phyloP scores from a whole-genome alignment of 2,329 filamentous ascomycete genomes.

The Scedosporium dehoogii region DNA sequence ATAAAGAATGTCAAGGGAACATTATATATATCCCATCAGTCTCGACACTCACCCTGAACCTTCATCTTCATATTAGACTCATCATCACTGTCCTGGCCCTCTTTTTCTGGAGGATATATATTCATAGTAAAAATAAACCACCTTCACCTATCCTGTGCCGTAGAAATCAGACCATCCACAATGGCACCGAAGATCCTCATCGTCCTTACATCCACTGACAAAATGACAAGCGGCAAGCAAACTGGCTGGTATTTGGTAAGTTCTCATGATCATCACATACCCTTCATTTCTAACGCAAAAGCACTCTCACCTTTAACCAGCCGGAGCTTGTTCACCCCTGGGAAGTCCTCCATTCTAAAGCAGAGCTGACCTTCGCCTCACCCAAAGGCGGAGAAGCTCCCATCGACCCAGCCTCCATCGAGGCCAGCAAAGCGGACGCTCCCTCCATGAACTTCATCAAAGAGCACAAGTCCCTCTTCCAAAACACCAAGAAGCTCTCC shows the following conservation, averaged over 20 bases:
- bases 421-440: slow-evolving; percentile 42
- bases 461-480: slow-evolving; percentile 49
- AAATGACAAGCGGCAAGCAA: slow-evolving; percentile 37
- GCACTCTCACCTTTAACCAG: slow-evolving; percentile 18
- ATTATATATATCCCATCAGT: no score
- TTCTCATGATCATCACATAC: not conserved
- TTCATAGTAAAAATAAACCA: not conserved
- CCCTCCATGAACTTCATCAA: slow-evolving; percentile 44
- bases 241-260: slow-evolving; percentile 64
- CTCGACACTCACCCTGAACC: no score
- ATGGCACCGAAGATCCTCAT: slow-evolving; percentile 57
- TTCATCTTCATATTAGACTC: no score
- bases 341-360: slow-evolving; percentile 43
- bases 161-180: slow-evolving; percentile 9
- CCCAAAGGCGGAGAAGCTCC: slow-evolving; percentile 52
- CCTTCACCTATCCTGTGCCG: not conserved
- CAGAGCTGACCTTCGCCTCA: slow-evolving; percentile 48
- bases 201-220: slow-evolving; percentile 55
- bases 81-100: no score
- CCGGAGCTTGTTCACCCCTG: slow-evolving; percentile 58
- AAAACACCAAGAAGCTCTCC: slow-evolving; percentile 48
- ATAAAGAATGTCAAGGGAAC: no score
- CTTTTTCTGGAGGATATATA: not conserved
- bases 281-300: not conserved
- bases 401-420: slow-evolving; percentile 48